Evolutionary conservation across 495 filamentous ascomycete species (phyloP).

Genomic region (Aspergillus mulundensis): DNA sequence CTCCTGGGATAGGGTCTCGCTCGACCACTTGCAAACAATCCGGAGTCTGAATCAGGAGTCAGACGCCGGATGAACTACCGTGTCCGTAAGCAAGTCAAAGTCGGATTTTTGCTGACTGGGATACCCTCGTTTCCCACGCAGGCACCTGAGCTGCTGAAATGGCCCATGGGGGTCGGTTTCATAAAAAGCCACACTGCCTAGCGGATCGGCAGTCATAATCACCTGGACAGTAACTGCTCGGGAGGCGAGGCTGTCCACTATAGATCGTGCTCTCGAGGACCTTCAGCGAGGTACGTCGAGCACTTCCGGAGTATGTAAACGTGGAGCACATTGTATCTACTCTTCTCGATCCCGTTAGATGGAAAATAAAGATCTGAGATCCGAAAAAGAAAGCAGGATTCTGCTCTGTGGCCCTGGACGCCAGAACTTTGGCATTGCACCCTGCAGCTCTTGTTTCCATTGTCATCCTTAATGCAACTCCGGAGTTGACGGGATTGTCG

Average conservation of each 20-base stretch:
- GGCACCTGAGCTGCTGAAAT: conserved; percentile 20
- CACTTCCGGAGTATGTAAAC: not conserved
- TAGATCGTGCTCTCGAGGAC: conserved; percentile 9
- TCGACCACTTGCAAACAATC: not conserved
- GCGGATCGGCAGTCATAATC: conserved; percentile 7
- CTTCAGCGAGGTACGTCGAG: not conserved
- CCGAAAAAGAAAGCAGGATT: not conserved
- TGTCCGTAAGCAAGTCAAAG: not conserved
- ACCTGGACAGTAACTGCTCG: conserved; percentile 7
- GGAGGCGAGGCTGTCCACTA: not conserved
- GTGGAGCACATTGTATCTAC: not conserved
- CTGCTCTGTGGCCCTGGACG: not conserved
- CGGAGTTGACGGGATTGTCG: conserved; percentile 16
- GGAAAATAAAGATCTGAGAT: conserved; percentile 4
- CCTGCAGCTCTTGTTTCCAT: not conserved
- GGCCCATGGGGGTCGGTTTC: conserved; percentile 8
- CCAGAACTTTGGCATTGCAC: not conserved
- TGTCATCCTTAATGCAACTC: conserved; percentile 4
- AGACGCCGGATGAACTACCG: not conserved
- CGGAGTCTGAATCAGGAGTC: not conserved
- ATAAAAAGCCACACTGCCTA: conserved; percentile 1
- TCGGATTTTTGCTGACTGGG: conserved; percentile 10
- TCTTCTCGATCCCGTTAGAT: not conserved
- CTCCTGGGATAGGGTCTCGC: not conserved
- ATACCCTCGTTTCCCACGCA: conserved; percentile 25